Base-by-base conservation (phyloP, 208 protist species). In the Leishmania martiniquensis region DNA sequence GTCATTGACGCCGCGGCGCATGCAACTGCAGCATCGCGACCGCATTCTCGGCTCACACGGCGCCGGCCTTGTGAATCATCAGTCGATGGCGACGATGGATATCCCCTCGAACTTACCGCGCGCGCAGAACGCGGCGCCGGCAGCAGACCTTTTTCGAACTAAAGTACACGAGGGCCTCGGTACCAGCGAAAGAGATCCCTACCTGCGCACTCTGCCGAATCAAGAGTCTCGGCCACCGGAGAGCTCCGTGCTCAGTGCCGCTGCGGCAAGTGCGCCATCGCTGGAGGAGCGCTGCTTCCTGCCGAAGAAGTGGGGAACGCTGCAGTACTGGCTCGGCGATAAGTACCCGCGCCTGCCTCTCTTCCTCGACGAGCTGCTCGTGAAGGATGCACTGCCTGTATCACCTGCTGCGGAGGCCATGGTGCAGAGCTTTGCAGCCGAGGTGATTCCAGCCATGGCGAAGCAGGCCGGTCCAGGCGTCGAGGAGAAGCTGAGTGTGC, bases 311-410 rank as follows among this genome's bases (percentile, higher is more conserved):
- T 95, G 87, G 87, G 88, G 81, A 17, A 87, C 82, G 44, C 80
- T 97, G 86, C 76, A 87, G 74, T 92, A 95, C 74, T 97, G 93
- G 91, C 54, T 95, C 25, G 86, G 85, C 57, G 88, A 94, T 32
- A 59, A 72, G 49, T 47, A 89, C 77, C 90, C 91, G 2, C 88
- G 91, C 0, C 86, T 97, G 39, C 78, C 86, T 10, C 54, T 93
- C 47, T 95, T 89, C 72, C 74, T 97, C 39, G 67, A 83, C 42
- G 66, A 86, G 60, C 85, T 89, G 25, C 67, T 88, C 32, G 80
- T 95, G 15, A 47, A 54, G 7, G 74, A 92, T 20, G 83, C 80
- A 1, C 82, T 87, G 49, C 90, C 90, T 17, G 86, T 96, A 34
- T 95, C 91, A 29, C 66, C 91, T 15, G 77, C 78, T 44, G 89